phyloP scores from a whole-genome alignment of 2,329 filamentous ascomycete genomes.

The Dactylellina cionopaga region DNA sequence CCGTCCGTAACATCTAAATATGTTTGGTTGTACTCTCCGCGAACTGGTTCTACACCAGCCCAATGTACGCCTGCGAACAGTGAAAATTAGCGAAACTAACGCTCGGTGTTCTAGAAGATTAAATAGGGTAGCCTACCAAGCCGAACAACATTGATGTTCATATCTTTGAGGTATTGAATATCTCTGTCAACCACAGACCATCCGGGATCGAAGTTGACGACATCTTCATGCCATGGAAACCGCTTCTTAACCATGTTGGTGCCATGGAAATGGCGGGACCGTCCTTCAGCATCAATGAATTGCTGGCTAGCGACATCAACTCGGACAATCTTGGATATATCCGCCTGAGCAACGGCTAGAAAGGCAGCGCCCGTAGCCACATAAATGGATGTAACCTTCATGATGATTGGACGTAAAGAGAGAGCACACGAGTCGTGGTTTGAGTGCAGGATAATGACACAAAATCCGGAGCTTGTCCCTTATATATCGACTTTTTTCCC shows the following conservation, averaged over 20 bases:
- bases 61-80: slow-evolving; percentile 32
- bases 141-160: slow-evolving; percentile 49
- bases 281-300: slow-evolving; percentile 47
- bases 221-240: slow-evolving; percentile 43
- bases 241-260: slow-evolving; percentile 52
- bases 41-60: slow-evolving; percentile 46
- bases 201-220: slow-evolving; percentile 30
- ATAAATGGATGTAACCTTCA: slow-evolving; percentile 11
- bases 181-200: slow-evolving; percentile 43
- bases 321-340: slow-evolving; percentile 48
- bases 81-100: not conserved
- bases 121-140: slow-evolving; percentile 8
- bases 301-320: slow-evolving; percentile 49
- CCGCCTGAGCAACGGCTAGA: slow-evolving; percentile 19
- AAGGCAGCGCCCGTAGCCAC: not conserved
- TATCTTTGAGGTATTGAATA: slow-evolving; percentile 44
- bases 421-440: too few species aligned
- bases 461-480: too few species aligned
- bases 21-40: slow-evolving; percentile 48
- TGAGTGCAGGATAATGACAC: too few species aligned
- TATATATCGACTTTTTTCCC: too few species aligned
- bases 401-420: not conserved
- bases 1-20: slow-evolving; percentile 40
- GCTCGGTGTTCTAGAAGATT: not conserved
- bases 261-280: slow-evolving; percentile 52